Evolutionary conservation across 106 monocot species (phyloP).

Genomic region (Apostasia ramifera): DNA sequence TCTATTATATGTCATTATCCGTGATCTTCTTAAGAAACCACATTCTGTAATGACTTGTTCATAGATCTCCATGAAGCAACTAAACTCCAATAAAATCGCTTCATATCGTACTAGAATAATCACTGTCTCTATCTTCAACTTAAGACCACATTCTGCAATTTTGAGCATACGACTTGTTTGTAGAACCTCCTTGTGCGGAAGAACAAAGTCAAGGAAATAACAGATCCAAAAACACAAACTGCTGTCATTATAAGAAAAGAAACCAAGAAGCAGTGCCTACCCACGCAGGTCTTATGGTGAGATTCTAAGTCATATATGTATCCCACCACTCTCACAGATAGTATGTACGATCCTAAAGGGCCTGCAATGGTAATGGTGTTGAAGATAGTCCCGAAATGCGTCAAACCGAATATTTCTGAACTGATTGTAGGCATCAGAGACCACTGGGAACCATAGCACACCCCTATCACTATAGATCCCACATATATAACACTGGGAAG

Average conservation of each 20-base stretch:
- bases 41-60: too few species aligned
- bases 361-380: constrained; percentile 78
- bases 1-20: too few species aligned
- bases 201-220: constrained; percentile 20
- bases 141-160: neutral
- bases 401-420: constrained; percentile 51
- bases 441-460: constrained; percentile 53
- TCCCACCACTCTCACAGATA: constrained; percentile 48
- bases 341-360: constrained; percentile 46
- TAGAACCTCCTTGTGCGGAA: constrained; percentile 36
- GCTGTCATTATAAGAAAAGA: constrained; percentile 49
- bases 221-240: constrained; percentile 20
- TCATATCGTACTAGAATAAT: neutral
- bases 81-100: too few species aligned
- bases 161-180: constrained; percentile 15
- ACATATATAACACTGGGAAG: constrained; percentile 25
- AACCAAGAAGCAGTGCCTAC: constrained; percentile 46
- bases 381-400: constrained; percentile 58
- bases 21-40: too few species aligned
- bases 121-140: neutral
- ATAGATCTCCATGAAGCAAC: too few species aligned
- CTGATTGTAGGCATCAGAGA: constrained; percentile 43
- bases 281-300: constrained; percentile 13
- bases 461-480: constrained; percentile 37
- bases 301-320: constrained; percentile 40